phyloP scores from a whole-genome alignment of 2,329 filamentous ascomycete genomes.

The Clonostachys sp. region DNA sequence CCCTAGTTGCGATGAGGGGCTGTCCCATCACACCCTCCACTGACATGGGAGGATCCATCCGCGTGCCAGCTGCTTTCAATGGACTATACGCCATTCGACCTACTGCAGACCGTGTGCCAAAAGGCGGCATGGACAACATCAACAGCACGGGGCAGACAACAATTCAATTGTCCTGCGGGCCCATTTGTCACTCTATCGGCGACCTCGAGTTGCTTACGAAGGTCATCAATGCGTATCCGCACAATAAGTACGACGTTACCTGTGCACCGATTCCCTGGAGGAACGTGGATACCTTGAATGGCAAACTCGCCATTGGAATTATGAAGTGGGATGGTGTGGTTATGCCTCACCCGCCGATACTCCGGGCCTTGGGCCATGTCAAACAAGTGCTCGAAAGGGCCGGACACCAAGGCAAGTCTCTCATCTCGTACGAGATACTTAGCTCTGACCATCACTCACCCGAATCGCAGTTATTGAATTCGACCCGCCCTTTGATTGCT shows the following conservation, averaged over 20 bases:
- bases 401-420: neutral
- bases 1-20: conserved; percentile 32
- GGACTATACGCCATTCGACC: conserved; percentile 36
- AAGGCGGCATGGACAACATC: conserved; percentile 1
- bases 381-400: neutral
- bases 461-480: conserved; percentile 9
- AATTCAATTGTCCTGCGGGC: conserved; percentile 20
- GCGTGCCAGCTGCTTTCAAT: conserved; percentile 35
- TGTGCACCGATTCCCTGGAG: conserved; percentile 16
- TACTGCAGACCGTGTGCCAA: conserved; percentile 20
- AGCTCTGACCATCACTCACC: too few species aligned
- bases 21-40: conserved; percentile 34
- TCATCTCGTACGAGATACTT: neutral
- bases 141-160: conserved; percentile 22
- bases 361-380: neutral
- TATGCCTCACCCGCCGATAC: conserved; percentile 1
- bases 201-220: conserved; percentile 29
- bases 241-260: conserved; percentile 32
- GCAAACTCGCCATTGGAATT: conserved; percentile 9
- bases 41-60: conserved; percentile 40
- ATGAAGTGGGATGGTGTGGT: conserved; percentile 4
- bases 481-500: conserved; percentile 5
- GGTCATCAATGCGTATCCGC: conserved; percentile 26
- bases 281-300: conserved; percentile 2
- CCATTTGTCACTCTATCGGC: too few species aligned